These are phyloP conservation scores for Populus deltoides DNA, from an alignment of 345 rosid species.

Conservation along the genomic window DNA sequence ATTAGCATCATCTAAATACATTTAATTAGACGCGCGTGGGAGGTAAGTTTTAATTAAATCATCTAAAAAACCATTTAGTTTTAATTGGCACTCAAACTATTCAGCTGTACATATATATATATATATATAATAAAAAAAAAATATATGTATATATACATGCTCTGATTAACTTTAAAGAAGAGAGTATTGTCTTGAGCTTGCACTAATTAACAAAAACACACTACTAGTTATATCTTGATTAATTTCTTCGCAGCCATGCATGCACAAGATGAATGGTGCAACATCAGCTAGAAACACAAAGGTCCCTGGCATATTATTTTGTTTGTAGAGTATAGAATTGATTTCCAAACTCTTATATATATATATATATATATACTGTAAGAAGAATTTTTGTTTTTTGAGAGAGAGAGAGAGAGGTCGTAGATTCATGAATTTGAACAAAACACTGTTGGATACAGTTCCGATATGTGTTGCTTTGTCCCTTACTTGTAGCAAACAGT, in stretches of 20 bases:
- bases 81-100: no score
- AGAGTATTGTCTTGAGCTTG: neutral
- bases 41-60: no score
- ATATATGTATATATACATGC: neutral
- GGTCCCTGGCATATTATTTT: neutral
- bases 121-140: no score
- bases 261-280: neutral
- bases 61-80: no score
- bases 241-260: neutral
- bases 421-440: neutral
- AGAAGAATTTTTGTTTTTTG: neutral
- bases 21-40: no score
- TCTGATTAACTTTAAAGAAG: neutral
- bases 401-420: neutral
- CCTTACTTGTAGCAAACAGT: slow-evolving; percentile 5
- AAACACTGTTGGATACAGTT: neutral
- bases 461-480: neutral
- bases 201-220: neutral
- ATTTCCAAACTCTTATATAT: neutral
- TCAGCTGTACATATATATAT: no score
- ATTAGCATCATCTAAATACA: no score
- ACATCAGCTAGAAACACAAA: neutral
- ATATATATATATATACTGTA: no score
- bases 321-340: neutral
- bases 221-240: neutral